Evolutionary conservation across 441 rosid species (phyloP), one percentile per base, ranked within the genome.

Genomic region (Macaranga tanarius): DNA sequence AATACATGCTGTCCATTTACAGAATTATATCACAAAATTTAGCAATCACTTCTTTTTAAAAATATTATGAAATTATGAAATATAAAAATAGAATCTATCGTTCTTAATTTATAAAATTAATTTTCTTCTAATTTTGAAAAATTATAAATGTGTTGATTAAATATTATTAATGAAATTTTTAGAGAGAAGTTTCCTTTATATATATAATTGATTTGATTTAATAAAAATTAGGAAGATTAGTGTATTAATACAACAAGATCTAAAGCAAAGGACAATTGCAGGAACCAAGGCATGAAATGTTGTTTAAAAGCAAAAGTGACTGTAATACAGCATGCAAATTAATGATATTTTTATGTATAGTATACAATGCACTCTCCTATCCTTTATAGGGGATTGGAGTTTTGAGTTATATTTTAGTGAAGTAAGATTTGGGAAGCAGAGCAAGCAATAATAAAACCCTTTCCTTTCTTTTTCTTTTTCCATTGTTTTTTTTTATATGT

Each of bases 261-360:
- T 59, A 86, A 78, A 73, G 71, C 69, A 48, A 76, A 76, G 59
- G 62, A 77, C 77, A 76, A 11, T 56, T 69, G 76, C 76, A 60
- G 71, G 47, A 57, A 69, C 78, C 86, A 69, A 83, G 64, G 77
- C 84, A 84, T 52, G 80, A 81, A 82, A 81, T 84, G 82, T 58
- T 76, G 68, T 81, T 77, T 77, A 69, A 75, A 79, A 81, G 83
- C 69, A 79, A 83, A 80, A 48, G 79, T 38, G 76, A 75, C 65
- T 70, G 77, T 72, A 50, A 77, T 76, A 80, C 85, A 76, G 85
- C 89, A 85, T 82, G 87, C 87, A 85, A 77, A 73, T 34, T 34
- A 34, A 34, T 74, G 73, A 65, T 47, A 69, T 70, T 57, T 76
- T 26, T 31, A 25, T 47, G 7, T 59, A 67, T 19, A 38, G 22